A percentile compares a stretch with the other conserved stretches of the same genome.
Conservation (phyloP, 768 basidiomycete species). For the Leucocoprinus leucothites region DNA sequence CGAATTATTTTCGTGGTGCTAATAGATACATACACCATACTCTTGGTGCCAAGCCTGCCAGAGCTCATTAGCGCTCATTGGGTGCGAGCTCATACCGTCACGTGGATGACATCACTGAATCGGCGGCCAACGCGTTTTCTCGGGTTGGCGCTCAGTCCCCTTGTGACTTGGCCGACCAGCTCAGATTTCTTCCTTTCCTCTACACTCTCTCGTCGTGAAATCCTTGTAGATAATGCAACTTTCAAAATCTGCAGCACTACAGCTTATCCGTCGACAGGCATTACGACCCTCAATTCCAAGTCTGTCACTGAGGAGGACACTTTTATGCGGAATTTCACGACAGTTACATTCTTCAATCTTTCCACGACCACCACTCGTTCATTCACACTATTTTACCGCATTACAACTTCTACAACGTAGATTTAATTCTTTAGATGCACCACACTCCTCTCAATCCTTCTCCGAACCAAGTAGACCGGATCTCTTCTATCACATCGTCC, state of each 20-base stretch:
- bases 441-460: conserved; percentile 16
- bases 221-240: too few species aligned
- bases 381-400: too few species aligned
- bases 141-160: background rate
- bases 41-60: too few species aligned
- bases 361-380: background rate
- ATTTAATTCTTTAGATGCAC: background rate
- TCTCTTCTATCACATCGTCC: conserved; percentile 66
- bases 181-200: background rate
- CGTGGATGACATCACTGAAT: conserved; percentile 6
- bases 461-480: conserved; percentile 61
- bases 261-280: background rate
- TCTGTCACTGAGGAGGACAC: background rate
- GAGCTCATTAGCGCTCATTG: too few species aligned
- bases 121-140: background rate
- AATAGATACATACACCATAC: too few species aligned
- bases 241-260: background rate
- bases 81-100: too few species aligned
- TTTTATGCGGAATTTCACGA: background rate
- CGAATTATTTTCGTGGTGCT: too few species aligned
- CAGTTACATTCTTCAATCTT: background rate
- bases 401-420: background rate
- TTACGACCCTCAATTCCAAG: background rate
- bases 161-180: too few species aligned
- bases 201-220: too few species aligned